These are phyloP conservation scores for Populus hybrid DNA, from an alignment of 441 rosid species.

Conservation along the genomic window DNA sequence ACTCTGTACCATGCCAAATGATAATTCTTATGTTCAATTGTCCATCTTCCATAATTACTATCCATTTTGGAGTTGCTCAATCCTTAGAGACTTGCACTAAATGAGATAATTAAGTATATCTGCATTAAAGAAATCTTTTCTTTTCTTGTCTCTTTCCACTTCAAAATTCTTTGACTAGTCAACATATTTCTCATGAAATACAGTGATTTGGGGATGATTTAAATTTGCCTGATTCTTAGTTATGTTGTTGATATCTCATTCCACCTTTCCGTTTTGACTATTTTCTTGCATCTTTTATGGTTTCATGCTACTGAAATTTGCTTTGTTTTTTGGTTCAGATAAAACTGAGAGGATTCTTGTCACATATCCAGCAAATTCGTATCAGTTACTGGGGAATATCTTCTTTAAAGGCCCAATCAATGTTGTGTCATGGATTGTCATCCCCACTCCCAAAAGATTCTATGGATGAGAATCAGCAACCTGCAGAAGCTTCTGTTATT, in stretches of 20 bases:
- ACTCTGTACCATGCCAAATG: background rate
- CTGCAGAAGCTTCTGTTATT: no score
- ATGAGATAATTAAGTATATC: background rate
- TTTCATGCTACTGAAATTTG: background rate
- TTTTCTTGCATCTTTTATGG: background rate
- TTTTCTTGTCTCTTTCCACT: background rate
- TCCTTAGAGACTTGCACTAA: background rate
- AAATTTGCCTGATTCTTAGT: background rate
- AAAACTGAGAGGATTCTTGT: constrained; percentile 73
- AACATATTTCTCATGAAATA: background rate
- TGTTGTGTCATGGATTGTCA: no score
- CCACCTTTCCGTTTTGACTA: background rate
- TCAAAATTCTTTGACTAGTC: constrained; percentile 11
- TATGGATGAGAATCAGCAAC: no score
- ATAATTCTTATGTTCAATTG: background rate
- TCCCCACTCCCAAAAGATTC: no score
- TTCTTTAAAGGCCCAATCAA: no score
- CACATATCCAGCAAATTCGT: no score
- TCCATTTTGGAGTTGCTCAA: background rate
- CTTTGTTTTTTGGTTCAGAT: constrained; percentile 36
- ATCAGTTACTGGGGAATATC: no score
- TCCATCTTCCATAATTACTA: background rate
- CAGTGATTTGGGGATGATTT: constrained; percentile 1
- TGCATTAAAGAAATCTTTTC: background rate
- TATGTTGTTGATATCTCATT: background rate